phyloP scores from a whole-genome alignment of 345 rosid species.

The Anastatica hierochuntica region DNA sequence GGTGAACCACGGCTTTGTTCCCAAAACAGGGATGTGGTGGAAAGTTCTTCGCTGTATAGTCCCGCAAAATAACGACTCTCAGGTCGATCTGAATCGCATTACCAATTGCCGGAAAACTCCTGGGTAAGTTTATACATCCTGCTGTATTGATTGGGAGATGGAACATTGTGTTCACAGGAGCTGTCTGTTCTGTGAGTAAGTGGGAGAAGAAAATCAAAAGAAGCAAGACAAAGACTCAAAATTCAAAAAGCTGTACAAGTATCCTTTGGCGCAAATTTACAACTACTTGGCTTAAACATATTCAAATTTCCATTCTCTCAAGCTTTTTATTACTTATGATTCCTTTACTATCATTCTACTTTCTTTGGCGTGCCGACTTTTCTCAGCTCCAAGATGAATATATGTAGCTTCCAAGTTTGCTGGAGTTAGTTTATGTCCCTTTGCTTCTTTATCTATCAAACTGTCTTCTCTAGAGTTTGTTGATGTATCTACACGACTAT shows the following conservation, averaged over 20 bases:
- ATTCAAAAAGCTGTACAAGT: conserved; percentile 17
- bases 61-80: conserved; percentile 7
- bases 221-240: neutral
- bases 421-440: conserved; percentile 12
- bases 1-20: conserved; percentile 74
- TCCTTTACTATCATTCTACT: neutral
- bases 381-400: conserved; percentile 5
- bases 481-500: conserved; percentile 20
- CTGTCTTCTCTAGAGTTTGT: too few species aligned
- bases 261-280: conserved; percentile 10
- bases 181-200: neutral
- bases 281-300: neutral
- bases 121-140: neutral
- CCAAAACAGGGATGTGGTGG: conserved; percentile 68
- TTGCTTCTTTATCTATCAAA: conserved; percentile 14
- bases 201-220: neutral
- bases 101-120: conserved; percentile 2
- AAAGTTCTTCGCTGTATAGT: conserved; percentile 31
- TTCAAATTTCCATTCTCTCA: conserved; percentile 1
- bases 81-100: conserved; percentile 12
- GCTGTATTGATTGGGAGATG: neutral
- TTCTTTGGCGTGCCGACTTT: conserved; percentile 1
- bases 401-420: conserved; percentile 11
- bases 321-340: neutral
- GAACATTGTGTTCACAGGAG: neutral